Base-by-base conservation (phyloP, 345 rosid genomes). In the Stellera chamaejasme region DNA sequence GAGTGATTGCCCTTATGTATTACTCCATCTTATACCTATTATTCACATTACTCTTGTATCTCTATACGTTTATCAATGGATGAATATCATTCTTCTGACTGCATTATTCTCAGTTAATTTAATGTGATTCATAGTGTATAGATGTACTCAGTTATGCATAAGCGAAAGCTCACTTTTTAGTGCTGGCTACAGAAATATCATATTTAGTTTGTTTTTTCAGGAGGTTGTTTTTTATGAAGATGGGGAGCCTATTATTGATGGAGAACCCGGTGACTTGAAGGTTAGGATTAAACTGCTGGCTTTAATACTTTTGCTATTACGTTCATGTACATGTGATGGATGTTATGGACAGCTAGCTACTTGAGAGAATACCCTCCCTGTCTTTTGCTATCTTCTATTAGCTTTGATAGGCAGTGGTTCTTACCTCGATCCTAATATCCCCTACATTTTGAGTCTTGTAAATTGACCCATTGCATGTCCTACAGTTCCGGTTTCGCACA, bases 201-300 rank as follows among this genome's bases (percentile, higher is more conserved):
- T 14, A 2, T 27, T 65, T 10, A 13, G 27, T 53, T 10, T 77
- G 51, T 45, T 65, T 52, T 72, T 66, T 58, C 72, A 93, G 99
- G 99, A 87, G 77, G 90, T 94, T 48, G 88, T 81, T 58, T 94
- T 94, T 69, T 90, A 81, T 46, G 99, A 94, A 66, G 99, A 94
- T 26, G 99, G 99, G 16, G 99, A 94, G 49, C 99, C 97, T 39
- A 77, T 68, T 56, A 77, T 90, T 16, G 99, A 94, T 51, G 99
- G 99, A 36, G 99, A 94, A 64, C 86, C 97, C 45, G 99, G 99
- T 58, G 97, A 94, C 74, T 71, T 94, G 76, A 94, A 83, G 95
- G 99, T 87, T 66, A 62, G 72, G 61, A 54, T 69, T 54, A 43
- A 36, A 50, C 43, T 19, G 45, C 27, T 49, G 12, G 49, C 48